Conservation (phyloP, 2,329 filamentous ascomycete genomes). For the Hawksworthiomyces lignivorus region DNA sequence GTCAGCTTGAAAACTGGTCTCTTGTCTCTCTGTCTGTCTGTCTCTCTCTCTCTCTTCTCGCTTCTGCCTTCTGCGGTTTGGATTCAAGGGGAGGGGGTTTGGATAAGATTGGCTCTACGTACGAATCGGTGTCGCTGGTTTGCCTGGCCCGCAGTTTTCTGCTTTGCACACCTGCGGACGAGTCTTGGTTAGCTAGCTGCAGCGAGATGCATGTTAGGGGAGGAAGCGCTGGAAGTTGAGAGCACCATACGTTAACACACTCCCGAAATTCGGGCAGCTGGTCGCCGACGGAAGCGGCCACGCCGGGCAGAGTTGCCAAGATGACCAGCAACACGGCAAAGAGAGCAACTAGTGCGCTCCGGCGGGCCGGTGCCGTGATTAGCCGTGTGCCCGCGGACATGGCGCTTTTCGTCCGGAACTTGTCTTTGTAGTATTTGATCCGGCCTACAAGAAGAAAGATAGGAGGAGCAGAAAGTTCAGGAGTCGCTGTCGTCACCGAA, state of each 20-base stretch:
- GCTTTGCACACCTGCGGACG: conserved; percentile 70
- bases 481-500: too few species aligned
- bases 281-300: conserved; percentile 72
- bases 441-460: too few species aligned
- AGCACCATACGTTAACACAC: conserved; percentile 65
- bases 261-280: conserved; percentile 77
- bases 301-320: conserved; percentile 32
- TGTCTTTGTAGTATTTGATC: too few species aligned
- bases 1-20: not conserved
- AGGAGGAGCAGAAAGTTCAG: too few species aligned
- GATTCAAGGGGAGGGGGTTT: too few species aligned
- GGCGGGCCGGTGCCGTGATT: too few species aligned
- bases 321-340: conserved; percentile 4
- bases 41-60: not conserved
- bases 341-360: not conserved
- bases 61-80: too few species aligned
- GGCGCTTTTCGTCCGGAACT: too few species aligned
- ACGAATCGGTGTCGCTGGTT: conserved; percentile 60
- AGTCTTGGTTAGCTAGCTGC: too few species aligned
- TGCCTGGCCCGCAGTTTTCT: conserved; percentile 67
- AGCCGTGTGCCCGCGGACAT: too few species aligned
- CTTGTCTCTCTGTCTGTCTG: not conserved
- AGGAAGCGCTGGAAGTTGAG: too few species aligned
- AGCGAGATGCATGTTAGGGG: too few species aligned
- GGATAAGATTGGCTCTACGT: conserved; percentile 31